These are phyloP conservation scores for Candida patagonica DNA, from an alignment of 805 yeast genomes.

Conservation along the genomic window DNA sequence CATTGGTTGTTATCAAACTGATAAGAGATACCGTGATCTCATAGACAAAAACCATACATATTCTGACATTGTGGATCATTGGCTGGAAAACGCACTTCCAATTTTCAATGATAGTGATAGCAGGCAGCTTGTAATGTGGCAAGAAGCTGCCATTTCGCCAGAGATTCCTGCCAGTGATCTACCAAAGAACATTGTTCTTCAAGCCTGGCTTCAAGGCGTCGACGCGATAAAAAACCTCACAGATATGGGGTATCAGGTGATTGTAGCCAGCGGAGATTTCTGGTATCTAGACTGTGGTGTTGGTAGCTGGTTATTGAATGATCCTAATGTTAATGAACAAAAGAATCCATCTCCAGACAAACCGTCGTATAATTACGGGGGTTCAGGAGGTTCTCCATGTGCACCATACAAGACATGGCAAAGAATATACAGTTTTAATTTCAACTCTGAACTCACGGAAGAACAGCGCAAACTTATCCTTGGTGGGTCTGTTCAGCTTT, in stretches of 20 bases:
- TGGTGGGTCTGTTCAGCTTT: constrained; percentile 32
- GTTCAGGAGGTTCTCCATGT: constrained; percentile 32
- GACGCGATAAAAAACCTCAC: constrained; percentile 23
- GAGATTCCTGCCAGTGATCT: constrained; percentile 22
- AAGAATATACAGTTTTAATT: constrained; percentile 30
- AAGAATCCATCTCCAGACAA: constrained; percentile 16
- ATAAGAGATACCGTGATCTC: constrained; percentile 24
- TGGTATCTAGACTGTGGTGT: constrained; percentile 35
- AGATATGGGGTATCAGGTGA: constrained; percentile 30
- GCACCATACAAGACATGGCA: constrained; percentile 38
- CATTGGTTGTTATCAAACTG: constrained; percentile 26
- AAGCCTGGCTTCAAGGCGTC: constrained; percentile 26
- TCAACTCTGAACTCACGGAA: constrained; percentile 25
- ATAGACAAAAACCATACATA: constrained; percentile 20
- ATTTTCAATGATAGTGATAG: constrained; percentile 22
- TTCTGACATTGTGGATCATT: constrained; percentile 28
- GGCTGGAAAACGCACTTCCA: constrained; percentile 30
- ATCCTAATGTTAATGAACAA: constrained; percentile 24
- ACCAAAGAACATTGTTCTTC: constrained; percentile 29
- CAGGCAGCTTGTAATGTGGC: constrained; percentile 33
- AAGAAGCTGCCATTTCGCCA: constrained; percentile 26
- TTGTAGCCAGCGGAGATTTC: constrained; percentile 28
- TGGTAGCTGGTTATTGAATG: constrained; percentile 31
- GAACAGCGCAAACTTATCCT: constrained; percentile 25
- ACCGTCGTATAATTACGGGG: constrained; percentile 25